Percentiles rank a stretch among this genome's conserved stretches.
Evolutionary conservation across 768 basidiomycete genomes (phyloP).

Genomic region (Lenzites betulinus): DNA sequence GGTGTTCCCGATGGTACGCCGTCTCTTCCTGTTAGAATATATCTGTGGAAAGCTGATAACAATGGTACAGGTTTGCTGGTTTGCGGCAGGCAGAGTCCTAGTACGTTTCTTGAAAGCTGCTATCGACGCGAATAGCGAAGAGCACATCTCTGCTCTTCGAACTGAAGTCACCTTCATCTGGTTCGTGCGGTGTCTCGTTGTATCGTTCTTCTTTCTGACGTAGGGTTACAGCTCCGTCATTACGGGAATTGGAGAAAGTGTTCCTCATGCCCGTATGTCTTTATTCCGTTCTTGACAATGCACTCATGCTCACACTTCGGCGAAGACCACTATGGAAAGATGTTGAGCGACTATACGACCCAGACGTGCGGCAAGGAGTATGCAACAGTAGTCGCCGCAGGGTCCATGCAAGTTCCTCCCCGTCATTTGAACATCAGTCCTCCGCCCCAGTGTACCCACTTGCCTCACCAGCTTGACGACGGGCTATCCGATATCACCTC

Average conservation of each 20-base stretch:
- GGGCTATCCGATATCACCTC: too few species aligned
- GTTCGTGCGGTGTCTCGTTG: conserved; percentile 39
- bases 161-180: conserved; percentile 70
- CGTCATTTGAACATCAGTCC: too few species aligned
- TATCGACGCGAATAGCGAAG: conserved; percentile 53
- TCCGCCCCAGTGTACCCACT: too few species aligned
- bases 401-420: background rate
- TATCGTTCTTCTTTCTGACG: background rate
- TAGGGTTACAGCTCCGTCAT: conserved; percentile 53
- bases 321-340: conserved; percentile 53
- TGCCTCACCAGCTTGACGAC: too few species aligned
- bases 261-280: conserved; percentile 60
- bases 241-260: conserved; percentile 61
- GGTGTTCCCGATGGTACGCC: conserved; percentile 61
- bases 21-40: too few species aligned
- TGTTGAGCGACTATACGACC: conserved; percentile 47
- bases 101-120: conserved; percentile 68
- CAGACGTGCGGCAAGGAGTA: conserved; percentile 30
- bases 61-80: conserved; percentile 48
- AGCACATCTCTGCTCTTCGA: conserved; percentile 59
- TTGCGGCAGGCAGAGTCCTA: conserved; percentile 64
- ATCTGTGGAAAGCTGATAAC: background rate
- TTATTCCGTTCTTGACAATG: background rate
- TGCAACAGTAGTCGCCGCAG: conserved; percentile 6
- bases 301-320: background rate